These are phyloP conservation scores for Fusarium globosum DNA, from an alignment of 2,329 filamentous ascomycete genomes.

Conservation along the genomic window DNA sequence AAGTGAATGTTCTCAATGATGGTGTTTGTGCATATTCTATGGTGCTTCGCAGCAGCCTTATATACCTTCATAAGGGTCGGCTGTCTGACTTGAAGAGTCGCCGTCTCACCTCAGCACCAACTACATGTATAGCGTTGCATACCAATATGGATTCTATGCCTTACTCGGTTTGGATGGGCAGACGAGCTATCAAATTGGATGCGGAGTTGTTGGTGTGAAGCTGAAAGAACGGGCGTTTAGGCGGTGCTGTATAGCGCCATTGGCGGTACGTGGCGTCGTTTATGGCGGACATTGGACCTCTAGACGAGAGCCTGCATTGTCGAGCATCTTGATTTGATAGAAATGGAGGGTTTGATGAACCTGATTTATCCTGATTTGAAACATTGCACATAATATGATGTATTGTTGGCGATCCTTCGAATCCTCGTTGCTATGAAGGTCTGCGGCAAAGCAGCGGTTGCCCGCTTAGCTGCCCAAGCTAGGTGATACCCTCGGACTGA, in stretches of 20 bases:
- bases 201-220: slow-evolving; percentile 2
- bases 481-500: not conserved
- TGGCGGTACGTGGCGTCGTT: not conserved
- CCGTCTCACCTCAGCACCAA: slow-evolving; percentile 7
- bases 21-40: not conserved
- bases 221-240: slow-evolving; percentile 1
- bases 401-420: not conserved
- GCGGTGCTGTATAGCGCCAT: not conserved
- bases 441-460: not conserved
- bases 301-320: not conserved
- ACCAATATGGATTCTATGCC: not conserved
- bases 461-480: not conserved
- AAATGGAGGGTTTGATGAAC: not conserved
- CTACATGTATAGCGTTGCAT: not conserved
- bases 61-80: not conserved
- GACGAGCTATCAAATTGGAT: not conserved
- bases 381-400: not conserved
- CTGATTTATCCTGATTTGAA: not conserved
- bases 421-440: not conserved
- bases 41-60: not conserved
- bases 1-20: not conserved
- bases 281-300: not conserved
- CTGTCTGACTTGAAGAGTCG: not conserved
- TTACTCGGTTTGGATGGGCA: not conserved
- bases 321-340: not conserved